These are phyloP conservation scores for Aspergillus ochraceus DNA, from an alignment of 2,329 filamentous ascomycete genomes.

Conservation along the genomic window DNA sequence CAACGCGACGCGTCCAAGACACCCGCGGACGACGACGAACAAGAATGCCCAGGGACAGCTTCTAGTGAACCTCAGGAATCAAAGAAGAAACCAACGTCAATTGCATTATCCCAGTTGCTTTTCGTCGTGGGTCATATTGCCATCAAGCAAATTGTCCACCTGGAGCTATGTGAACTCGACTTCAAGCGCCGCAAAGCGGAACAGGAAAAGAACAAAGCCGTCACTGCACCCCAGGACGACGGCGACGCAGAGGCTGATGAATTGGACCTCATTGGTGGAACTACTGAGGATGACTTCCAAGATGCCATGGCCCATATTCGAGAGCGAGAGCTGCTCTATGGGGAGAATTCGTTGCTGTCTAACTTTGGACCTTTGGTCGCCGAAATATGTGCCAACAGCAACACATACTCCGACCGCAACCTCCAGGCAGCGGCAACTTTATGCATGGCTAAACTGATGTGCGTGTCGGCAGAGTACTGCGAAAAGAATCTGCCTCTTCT, in stretches of 20 bases:
- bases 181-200: constrained; percentile 87
- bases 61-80: constrained; percentile 36
- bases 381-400: constrained; percentile 94
- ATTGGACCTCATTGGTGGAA: constrained; percentile 93
- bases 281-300: constrained; percentile 90
- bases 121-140: constrained; percentile 96
- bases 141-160: constrained; percentile 97
- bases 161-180: constrained; percentile 95
- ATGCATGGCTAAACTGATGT: constrained; percentile 98
- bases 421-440: constrained; percentile 91
- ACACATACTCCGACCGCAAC: constrained; percentile 82
- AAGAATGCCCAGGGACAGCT: constrained; percentile 35
- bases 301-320: constrained; percentile 83
- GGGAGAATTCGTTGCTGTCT: constrained; percentile 78
- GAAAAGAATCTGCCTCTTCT: constrained; percentile 88
- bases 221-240: constrained; percentile 47
- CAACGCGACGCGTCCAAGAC: constrained; percentile 29
- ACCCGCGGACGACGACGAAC: constrained; percentile 32
- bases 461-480: constrained; percentile 94
- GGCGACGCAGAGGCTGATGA: constrained; percentile 75
- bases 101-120: constrained; percentile 82
- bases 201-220: constrained; percentile 50
- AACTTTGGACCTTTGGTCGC: constrained; percentile 89
- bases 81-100: constrained; percentile 65
- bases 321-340: constrained; percentile 80